Evolutionary conservation across 2,329 filamentous ascomycete species (phyloP), one percentile per base, ranked within the genome.

Genomic region (Graphium sp.): DNA sequence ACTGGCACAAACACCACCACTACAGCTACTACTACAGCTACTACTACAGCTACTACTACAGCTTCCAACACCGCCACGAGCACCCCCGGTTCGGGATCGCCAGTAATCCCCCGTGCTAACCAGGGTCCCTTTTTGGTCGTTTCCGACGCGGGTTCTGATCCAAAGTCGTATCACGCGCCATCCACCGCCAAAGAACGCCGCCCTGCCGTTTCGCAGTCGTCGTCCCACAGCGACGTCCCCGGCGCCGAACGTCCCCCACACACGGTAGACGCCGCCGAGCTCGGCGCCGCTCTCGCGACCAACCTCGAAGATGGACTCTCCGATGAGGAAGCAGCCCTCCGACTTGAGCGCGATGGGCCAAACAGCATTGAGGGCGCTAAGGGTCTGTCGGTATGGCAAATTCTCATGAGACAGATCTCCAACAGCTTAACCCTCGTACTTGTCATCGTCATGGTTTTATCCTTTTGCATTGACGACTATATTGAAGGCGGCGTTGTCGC

Each of bases 401-500:
- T 82, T 56, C 64, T 82, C 55, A 52, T 82, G 53, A 76, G 74
- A 46, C 76, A 82, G 57, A 66, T 81, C 41, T 78, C 75, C 39
- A 82, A 82, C 56, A 78, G 74, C 55, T 58, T 82, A 52, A 82
- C 76, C 37, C 60, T 77, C 46, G 73, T 80, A 36, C 70, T 84
- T 40, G 60, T 83, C 39, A 70, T 80, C 42, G 77, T 79, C 42
- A 81, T 80, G 70, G 72, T 69, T 34, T 55, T 71, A 34, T 72
- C 67, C 27, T 77, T 74, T 52, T 67, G 62, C 46, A 77, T 76
- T 39, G 43, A 59, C 40, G 73, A 74, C 46, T 74, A 62, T 42
- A 61, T 73, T 45, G 70, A 75, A 54, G 70, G 60, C 37, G 62
- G 61, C 38, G 69, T 75, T 35, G 68, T 75, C 38, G 56, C 66